Evolutionary conservation across 192 early-diverging fungal species (phyloP), one percentile per base, ranked within the genome.

Genomic region (Coemansia biformis): DNA sequence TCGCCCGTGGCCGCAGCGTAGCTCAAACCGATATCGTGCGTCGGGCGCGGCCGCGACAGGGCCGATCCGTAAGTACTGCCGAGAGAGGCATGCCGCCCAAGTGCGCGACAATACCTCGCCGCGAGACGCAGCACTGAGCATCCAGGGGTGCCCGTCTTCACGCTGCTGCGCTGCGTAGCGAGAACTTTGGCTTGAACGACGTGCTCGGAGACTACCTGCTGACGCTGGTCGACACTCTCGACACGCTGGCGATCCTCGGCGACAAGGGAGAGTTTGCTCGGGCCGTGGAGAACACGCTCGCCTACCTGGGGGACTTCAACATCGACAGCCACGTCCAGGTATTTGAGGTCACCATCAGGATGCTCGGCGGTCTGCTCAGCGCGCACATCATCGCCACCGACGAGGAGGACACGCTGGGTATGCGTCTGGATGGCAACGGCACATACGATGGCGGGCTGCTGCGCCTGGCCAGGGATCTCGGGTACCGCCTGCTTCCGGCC

Each of bases 301-400:
- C 85, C 22, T 65, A 81, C 15, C 78, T 90, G 1, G 57, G 71
- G 10, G 40, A 55, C 18, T 95, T 95, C 58, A 76, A 94, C 61
- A 73, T 84, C 50, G 84, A 98, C 68, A 84, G 78, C 42, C 79
- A 86, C 39, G 90, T 98, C 6, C 91, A 94, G 66, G 89, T 96
- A 10, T 98, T 98, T 78, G 95, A 98, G 72, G 80, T 86, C 19
- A 94, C 89, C 29, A 98, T 98, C 43, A 75, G 95, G 19, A 79
- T 89, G 38, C 66, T 98, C 11, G 95, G 95, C 3, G 90, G 85
- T 6, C 75, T 96, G 50, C 55, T 98, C 6, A 90, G 91, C 7
- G 95, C 83, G 10, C 95, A 98, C 54, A 67, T 90, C 23, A 80
- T 93, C 30, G 91, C 91, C 1, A 80, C 80, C 0, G 86, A 90